These are phyloP conservation scores for Aspergillus aculeatinus DNA, from an alignment of 2,329 filamentous ascomycete genomes.

Conservation along the genomic window DNA sequence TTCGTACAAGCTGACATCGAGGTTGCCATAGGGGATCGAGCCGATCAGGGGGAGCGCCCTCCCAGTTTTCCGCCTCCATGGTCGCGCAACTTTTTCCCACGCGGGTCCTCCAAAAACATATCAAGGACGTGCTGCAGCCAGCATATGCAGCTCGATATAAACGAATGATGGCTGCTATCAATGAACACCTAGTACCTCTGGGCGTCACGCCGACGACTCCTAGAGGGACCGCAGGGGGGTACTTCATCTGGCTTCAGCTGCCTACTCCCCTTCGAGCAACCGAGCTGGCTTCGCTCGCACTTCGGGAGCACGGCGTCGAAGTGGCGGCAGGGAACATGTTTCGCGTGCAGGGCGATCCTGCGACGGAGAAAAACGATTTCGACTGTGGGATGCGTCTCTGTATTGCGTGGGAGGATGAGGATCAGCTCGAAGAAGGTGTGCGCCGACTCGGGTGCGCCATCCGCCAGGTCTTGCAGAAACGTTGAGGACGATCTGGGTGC, in stretches of 20 bases:
- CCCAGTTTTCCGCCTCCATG: constrained; percentile 59
- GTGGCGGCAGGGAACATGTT: constrained; percentile 71
- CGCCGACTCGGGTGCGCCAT: constrained; percentile 54
- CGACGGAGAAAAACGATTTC: constrained; percentile 55
- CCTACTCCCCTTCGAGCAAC: constrained; percentile 54
- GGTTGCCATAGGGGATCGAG: constrained; percentile 51
- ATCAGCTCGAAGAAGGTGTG: constrained; percentile 66
- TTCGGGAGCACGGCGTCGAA: constrained; percentile 63
- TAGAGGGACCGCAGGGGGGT: constrained; percentile 66
- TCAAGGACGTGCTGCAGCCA: constrained; percentile 55
- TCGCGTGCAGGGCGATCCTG: constrained; percentile 59
- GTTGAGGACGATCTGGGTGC: neutral
- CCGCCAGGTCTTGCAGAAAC: constrained; percentile 1
- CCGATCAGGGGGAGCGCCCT: constrained; percentile 59
- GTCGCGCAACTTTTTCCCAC: constrained; percentile 55
- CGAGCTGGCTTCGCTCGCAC: constrained; percentile 58
- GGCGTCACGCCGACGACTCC: constrained; percentile 49
- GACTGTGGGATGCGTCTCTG: constrained; percentile 63
- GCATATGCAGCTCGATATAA: constrained; percentile 55
- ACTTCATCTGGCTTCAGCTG: constrained; percentile 78
- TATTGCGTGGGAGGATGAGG: constrained; percentile 71
- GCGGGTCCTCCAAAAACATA: constrained; percentile 54
- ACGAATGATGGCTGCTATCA: constrained; percentile 59
- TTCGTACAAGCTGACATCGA: constrained; percentile 14
- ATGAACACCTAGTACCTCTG: constrained; percentile 60